A percentile compares a stretch with the other conserved stretches of the same genome.
These are phyloP conservation scores for Leptographium flavum DNA, from an alignment of 2,329 filamentous ascomycete species.

Conservation along the genomic window DNA sequence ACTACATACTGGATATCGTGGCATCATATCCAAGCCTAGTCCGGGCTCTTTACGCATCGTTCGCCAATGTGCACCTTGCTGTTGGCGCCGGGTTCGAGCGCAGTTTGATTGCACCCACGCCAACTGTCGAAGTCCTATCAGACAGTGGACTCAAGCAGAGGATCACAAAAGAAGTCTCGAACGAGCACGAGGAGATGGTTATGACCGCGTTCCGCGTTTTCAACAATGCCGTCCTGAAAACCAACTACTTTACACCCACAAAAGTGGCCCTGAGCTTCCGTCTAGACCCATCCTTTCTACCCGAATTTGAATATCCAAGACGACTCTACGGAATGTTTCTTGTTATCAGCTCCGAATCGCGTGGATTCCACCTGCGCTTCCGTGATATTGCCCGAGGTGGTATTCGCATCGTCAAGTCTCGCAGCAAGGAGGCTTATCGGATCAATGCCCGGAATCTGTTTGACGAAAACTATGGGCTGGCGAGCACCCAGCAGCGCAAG, in stretches of 20 bases:
- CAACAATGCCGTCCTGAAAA: constrained; percentile 88
- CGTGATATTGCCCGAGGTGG: constrained; percentile 92
- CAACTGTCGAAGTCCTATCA: constrained; percentile 54
- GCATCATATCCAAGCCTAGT: constrained; percentile 78
- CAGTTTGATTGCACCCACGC: constrained; percentile 37
- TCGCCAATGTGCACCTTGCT: constrained; percentile 70
- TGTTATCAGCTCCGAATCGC: constrained; percentile 90
- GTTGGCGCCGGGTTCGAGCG: constrained; percentile 36
- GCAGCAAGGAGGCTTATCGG: constrained; percentile 86
- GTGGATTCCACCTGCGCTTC: constrained; percentile 95
- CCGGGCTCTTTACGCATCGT: constrained; percentile 76
- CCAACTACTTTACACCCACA: constrained; percentile 92
- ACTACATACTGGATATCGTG: constrained; percentile 97
- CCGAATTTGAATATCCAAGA: constrained; percentile 82
- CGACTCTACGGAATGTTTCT: constrained; percentile 97
- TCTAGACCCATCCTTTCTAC: constrained; percentile 76
- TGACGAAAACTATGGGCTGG: constrained; percentile 96
- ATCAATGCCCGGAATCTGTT: constrained; percentile 96
- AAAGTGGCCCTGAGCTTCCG: constrained; percentile 98
- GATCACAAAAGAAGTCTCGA: constrained; percentile 67
- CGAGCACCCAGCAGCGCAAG: constrained; percentile 97
- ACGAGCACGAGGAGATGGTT: constrained; percentile 96
- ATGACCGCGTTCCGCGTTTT: constrained; percentile 95
- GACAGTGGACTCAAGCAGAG: constrained; percentile 59
- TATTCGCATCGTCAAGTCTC: constrained; percentile 96